Percentiles rank a stretch among this genome's conserved stretches.
Evolutionary conservation across 2,329 filamentous ascomycete species (phyloP).

Genomic region (Fusarium tanahbumbuense): DNA sequence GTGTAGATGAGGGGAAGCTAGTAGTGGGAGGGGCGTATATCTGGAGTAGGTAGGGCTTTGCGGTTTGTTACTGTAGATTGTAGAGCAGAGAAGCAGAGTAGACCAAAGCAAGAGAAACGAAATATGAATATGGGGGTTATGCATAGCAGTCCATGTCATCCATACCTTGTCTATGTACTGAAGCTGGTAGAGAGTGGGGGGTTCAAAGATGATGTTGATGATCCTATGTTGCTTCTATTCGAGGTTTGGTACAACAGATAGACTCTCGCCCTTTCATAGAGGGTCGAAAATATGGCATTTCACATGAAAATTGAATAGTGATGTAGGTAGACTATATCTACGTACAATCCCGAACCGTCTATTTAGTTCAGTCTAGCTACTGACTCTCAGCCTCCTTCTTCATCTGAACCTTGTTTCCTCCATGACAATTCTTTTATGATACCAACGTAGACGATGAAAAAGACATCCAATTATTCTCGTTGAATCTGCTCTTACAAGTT

Average conservation of each 20-base stretch:
- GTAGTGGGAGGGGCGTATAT: slow-evolving; percentile 20
- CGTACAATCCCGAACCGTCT: neutral
- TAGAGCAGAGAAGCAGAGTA: neutral
- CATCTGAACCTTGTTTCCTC: neutral
- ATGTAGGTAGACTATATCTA: neutral
- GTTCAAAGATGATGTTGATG: slow-evolving; percentile 35
- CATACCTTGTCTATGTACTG: neutral
- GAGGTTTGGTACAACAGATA: slow-evolving; percentile 4
- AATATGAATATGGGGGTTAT: slow-evolving; percentile 21
- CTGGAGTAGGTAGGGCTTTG: slow-evolving; percentile 38
- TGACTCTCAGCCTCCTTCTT: neutral
- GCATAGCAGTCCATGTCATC: slow-evolving; percentile 5
- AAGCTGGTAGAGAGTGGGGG: slow-evolving; percentile 21
- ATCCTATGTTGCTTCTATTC: slow-evolving; percentile 12
- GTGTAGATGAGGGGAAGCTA: slow-evolving; percentile 30
- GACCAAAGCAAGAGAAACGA: slow-evolving; percentile 10
- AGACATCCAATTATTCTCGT: neutral
- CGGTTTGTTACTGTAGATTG: slow-evolving; percentile 8
- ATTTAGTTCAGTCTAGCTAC: neutral
- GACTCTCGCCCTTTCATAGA: slow-evolving; percentile 3
- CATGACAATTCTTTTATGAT: neutral
- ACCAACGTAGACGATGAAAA: neutral
- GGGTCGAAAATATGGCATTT: slow-evolving; percentile 24
- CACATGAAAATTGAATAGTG: slow-evolving; percentile 25
- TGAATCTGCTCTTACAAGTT: neutral